Percentiles rank a stretch among this genome's conserved stretches.
phyloP scores from a whole-genome alignment of 108 stramenopile genomes.

The Pseudonitzschia delicatissima region DNA sequence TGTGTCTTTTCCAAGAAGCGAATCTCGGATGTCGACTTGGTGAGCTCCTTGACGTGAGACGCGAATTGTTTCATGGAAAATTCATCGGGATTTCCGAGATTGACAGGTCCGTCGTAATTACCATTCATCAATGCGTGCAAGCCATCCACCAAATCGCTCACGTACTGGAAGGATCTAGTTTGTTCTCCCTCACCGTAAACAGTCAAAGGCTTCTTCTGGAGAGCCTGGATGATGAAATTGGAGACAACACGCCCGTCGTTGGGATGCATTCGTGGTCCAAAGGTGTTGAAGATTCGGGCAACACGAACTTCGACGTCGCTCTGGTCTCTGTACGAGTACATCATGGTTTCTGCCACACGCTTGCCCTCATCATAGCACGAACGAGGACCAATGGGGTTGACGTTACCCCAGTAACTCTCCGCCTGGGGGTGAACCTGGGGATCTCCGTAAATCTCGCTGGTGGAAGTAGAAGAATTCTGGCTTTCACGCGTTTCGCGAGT shows the following conservation, averaged over 20 bases:
- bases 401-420: constrained; percentile 98
- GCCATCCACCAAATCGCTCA: constrained; percentile 96
- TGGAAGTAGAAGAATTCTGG: constrained; percentile 94
- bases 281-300: constrained; percentile 99
- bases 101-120: constrained; percentile 88
- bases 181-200: constrained; percentile 96
- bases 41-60: constrained; percentile 71
- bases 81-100: constrained; percentile 98
- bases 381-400: constrained; percentile 96
- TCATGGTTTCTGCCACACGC: constrained; percentile 99
- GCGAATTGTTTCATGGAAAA: constrained; percentile 95
- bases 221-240: constrained; percentile 98
- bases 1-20: constrained; percentile 62
- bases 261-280: constrained; percentile 98
- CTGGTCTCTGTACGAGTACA: constrained; percentile 94
- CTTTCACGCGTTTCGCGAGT: constrained; percentile 95
- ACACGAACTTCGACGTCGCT: constrained; percentile 94
- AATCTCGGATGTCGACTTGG: constrained; percentile 68
- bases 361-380: constrained; percentile 99
- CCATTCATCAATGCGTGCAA: constrained; percentile 96
- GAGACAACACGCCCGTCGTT: constrained; percentile 98
- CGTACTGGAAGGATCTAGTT: constrained; percentile 99
- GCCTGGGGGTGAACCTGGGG: constrained; percentile 92
- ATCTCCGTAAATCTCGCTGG: constrained; percentile 92
- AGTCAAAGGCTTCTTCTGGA: constrained; percentile 93